Evolutionary conservation across 2,329 filamentous ascomycete genomes (phyloP), one percentile per base, ranked within the genome.

Genomic region (Celoporthe dispersa): DNA sequence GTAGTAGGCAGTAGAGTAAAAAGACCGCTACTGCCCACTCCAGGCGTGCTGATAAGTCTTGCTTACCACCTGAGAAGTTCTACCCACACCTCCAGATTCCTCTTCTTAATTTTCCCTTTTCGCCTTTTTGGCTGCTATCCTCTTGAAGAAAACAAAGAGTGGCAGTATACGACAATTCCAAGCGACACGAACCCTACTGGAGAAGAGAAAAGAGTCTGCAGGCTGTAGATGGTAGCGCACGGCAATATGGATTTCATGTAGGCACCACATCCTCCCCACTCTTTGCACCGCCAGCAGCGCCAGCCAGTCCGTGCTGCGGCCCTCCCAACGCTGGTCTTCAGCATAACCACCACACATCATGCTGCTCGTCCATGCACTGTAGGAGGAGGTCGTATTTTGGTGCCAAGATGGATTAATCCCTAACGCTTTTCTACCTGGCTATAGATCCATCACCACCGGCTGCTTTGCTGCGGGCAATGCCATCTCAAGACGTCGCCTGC

Each of bases 381-480:
- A 35, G 16, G 2, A 31, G 3, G 2, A 31, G 19, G 44, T 39
- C 7, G n/a, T 22, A 44, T 25, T 4, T 37, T 44, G 16, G n/a
- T 19, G n/a, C 55, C 22, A 41, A 41, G n/a, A 9, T 1, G 12
- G 12, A 6, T 11, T 11, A 25, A 25, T 28, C 22, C 65, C 69
- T 67, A 16, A 66, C 59, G 2, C 37, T 11, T 7, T 25, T 25
- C 22, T 14, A 37, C n/a, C 28, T 7, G 7, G 33, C 7, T 22
- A n/a, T 74, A 82, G 80, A 74, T 77, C 79, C 66, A 80, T 82
- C 53, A 78, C 77, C 59, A 78, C 78, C 64, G 78, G 78, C 70
- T 84, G 81, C 74, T 79, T 76, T 69, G 76, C 77, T 14, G 77
- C 80, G 9, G 77, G 78, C 72, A 78, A 75, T 62, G 77, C 78